Evolutionary conservation across 2,329 filamentous ascomycete genomes (phyloP).

Genomic region (Clonostachys byssicola): DNA sequence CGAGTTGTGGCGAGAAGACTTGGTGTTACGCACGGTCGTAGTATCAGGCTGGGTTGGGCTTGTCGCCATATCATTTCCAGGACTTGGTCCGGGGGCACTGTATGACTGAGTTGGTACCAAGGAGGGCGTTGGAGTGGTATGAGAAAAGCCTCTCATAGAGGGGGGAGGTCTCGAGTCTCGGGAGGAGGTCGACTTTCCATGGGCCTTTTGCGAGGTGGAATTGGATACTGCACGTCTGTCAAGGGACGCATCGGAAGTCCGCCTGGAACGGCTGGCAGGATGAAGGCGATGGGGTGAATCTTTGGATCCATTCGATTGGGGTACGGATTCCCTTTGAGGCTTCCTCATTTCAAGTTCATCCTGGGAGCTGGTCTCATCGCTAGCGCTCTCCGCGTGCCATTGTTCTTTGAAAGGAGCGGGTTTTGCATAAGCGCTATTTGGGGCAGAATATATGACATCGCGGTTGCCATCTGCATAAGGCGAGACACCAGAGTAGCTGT

Average conservation of each 20-base stretch:
- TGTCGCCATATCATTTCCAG: neutral
- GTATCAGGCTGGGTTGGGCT: neutral
- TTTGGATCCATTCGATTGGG: neutral
- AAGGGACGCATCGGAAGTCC: neutral
- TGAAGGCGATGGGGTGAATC: slow-evolving; percentile 4
- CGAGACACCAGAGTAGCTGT: slow-evolving; percentile 36
- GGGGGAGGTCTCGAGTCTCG: slow-evolving; percentile 19
- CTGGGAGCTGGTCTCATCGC: slow-evolving; percentile 29
- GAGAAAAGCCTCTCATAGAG: slow-evolving; percentile 20
- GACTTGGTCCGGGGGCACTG: neutral
- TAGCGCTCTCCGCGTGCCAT: slow-evolving; percentile 23
- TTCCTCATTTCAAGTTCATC: slow-evolving; percentile 33
- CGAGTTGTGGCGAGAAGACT: slow-evolving; percentile 5
- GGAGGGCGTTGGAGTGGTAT: slow-evolving; percentile 8
- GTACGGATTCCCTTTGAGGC: slow-evolving; percentile 7
- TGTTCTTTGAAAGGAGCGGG: neutral
- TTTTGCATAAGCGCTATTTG: slow-evolving; percentile 13
- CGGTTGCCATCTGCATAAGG: slow-evolving; percentile 19
- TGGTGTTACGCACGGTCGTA: no score
- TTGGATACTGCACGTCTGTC: neutral
- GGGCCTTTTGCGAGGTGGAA: neutral
- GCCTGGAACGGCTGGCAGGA: slow-evolving; percentile 4
- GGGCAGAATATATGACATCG: slow-evolving; percentile 22
- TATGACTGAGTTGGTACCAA: neutral
- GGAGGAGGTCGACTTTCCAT: slow-evolving; percentile 1